Conservation (phyloP, 345 rosid species). For the Noccaea bulbosa region DNA sequence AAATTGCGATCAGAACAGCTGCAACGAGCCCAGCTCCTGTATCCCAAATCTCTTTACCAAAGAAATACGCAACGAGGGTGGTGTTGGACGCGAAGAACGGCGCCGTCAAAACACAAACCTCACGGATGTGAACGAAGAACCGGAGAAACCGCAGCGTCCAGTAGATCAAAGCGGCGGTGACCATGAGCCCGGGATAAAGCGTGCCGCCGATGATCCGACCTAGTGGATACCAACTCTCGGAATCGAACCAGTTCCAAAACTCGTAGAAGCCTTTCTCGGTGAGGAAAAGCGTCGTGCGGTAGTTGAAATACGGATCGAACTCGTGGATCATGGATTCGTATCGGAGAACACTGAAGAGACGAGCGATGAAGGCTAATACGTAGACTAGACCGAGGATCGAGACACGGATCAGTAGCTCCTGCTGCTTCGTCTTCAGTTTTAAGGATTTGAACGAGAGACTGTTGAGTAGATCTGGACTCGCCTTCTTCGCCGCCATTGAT, state of each 20-base stretch:
- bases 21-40: constrained; percentile 95
- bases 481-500: constrained; percentile 24
- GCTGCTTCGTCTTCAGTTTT: constrained; percentile 85
- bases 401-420: constrained; percentile 88
- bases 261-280: constrained; percentile 91
- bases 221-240: constrained; percentile 98
- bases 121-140: constrained; percentile 91
- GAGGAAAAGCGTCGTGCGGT: constrained; percentile 80
- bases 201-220: constrained; percentile 98
- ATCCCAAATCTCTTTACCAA: constrained; percentile 98
- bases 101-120: constrained; percentile 93
- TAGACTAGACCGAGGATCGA: constrained; percentile 84
- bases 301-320: constrained; percentile 96
- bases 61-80: constrained; percentile 89
- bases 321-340: constrained; percentile 99
- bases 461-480: constrained; percentile 56
- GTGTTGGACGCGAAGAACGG: constrained; percentile 98
- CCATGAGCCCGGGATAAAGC: constrained; percentile 92
- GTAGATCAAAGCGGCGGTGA: constrained; percentile 82
- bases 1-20: constrained; percentile 83
- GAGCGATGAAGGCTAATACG: constrained; percentile 81
- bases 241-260: constrained; percentile 99
- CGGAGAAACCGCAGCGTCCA: constrained; percentile 72
- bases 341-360: constrained; percentile 90
- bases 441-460: constrained; percentile 53